Base-by-base conservation (phyloP, 2,329 filamentous ascomycete genomes). In the Hymenoscyphus fructigenus region DNA sequence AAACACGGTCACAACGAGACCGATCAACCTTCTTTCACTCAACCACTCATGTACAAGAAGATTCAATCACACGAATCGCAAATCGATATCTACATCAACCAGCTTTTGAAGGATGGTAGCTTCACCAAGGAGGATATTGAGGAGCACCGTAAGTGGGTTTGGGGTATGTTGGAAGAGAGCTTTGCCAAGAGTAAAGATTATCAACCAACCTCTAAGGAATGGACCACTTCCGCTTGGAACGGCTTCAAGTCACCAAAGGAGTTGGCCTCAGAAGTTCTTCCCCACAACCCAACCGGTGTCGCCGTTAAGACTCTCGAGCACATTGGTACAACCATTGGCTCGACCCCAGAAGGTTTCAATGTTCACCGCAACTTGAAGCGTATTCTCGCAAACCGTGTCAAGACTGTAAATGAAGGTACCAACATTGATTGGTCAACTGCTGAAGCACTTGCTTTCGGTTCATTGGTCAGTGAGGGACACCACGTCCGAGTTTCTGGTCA, bases 1-100 rank as follows among this genome's bases (percentile, higher is more conserved):
- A 99, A 98, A 83, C 89, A 97, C 79, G 95, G 95, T 68, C 95
- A 99, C 88, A 99, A 99, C 82, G 95, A 99, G 84, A 99, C 95
- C 12, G 95, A 99, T 77, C 95, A 99, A 84, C 95, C 95, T 58
- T 97, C 94, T 50, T 99, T 99, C 84, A 99, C 95, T n/a, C 95
- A 99, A 79, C 95, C 95, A 50, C 83, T 97, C 72, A 99, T 99
- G 95, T 99, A 99, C 87, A 97, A 98, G 88, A 91, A 91, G 75
- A 98, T 99, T 76, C 86, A 88, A 72, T 85, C 89, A 66, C 92
- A 98, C 78, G 85, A 90, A 69, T 88, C 90, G 57, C 91, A 95
- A 77, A 88, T 99, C 66, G 90, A 96, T 76, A 91, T 92, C 75
- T 99, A 99, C 77, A 87, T 95, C 71, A 87, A 96, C 75, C 91